Evolutionary conservation across 495 filamentous ascomycete species (phyloP).

Genomic region (Cudoniella acicularis): DNA sequence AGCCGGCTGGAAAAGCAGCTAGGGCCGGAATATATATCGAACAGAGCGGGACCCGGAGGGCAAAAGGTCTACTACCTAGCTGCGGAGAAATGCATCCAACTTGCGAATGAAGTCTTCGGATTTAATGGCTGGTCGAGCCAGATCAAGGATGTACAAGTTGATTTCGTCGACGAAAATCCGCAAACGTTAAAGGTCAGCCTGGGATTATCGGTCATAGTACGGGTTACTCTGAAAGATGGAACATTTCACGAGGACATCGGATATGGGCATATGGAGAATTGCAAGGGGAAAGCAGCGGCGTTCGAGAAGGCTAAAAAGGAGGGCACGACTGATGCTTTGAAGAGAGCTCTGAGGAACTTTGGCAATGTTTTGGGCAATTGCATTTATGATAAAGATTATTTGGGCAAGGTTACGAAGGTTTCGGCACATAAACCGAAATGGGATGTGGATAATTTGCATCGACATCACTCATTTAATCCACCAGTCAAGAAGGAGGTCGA

Average conservation of each 20-base stretch:
- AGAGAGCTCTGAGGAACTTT: slow-evolving; percentile 85
- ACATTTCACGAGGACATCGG: slow-evolving; percentile 96
- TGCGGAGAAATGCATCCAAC: slow-evolving; percentile 89
- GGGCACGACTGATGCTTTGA: slow-evolving; percentile 90
- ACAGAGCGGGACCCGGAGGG: slow-evolving; percentile 73
- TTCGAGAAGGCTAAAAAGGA: slow-evolving; percentile 99
- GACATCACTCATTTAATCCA: slow-evolving; percentile 70
- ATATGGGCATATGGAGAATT: slow-evolving; percentile 93
- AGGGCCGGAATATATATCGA: slow-evolving; percentile 94
- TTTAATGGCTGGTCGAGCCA: slow-evolving; percentile 97
- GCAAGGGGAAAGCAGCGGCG: slow-evolving; percentile 86
- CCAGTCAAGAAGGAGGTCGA: slow-evolving; percentile 41
- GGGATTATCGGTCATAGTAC: slow-evolving; percentile 81
- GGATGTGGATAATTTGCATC: slow-evolving; percentile 70
- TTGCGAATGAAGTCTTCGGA: slow-evolving; percentile 97
- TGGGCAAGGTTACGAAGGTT: slow-evolving; percentile 77
- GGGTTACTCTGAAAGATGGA: slow-evolving; percentile 85
- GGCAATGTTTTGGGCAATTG: slow-evolving; percentile 97
- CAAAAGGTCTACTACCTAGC: slow-evolving; percentile 87
- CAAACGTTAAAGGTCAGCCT: slow-evolving; percentile 66
- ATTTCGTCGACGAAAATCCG: slow-evolving; percentile 68
- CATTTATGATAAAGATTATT: slow-evolving; percentile 93
- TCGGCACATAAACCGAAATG: slow-evolving; percentile 67
- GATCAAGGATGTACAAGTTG: slow-evolving; percentile 84
- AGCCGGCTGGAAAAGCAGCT: slow-evolving; percentile 84